phyloP scores from a whole-genome alignment of 768 basidiomycete genomes.

The Amanita pallidorosea region DNA sequence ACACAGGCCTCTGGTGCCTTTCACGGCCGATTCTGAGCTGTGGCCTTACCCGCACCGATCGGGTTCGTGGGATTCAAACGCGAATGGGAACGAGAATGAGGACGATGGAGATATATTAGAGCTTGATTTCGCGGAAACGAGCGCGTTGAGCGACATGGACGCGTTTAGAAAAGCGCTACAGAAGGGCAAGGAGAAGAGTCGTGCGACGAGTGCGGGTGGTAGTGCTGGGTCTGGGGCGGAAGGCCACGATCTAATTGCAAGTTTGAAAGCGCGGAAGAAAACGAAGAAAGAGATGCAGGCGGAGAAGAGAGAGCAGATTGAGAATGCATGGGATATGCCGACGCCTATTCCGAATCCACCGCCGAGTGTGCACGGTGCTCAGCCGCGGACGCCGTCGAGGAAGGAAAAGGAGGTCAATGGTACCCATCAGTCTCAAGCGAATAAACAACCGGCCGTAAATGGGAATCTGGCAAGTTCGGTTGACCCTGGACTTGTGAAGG shows the following conservation, averaged over 20 bases:
- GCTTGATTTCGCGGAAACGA: slow-evolving; percentile 66
- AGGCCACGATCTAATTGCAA: slow-evolving; percentile 13
- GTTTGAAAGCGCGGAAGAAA: slow-evolving; percentile 13
- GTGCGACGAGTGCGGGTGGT: neutral
- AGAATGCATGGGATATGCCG: slow-evolving; percentile 48
- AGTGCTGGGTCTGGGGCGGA: slow-evolving; percentile 10
- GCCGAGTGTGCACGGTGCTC: neutral
- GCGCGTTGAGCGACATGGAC: slow-evolving; percentile 58
- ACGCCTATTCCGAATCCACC: slow-evolving; percentile 2
- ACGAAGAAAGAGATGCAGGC: slow-evolving; percentile 12
- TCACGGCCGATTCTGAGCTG: slow-evolving; percentile 51
- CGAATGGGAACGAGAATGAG: slow-evolving; percentile 12
- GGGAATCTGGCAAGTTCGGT: slow-evolving; percentile 13
- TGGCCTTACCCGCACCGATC: slow-evolving; percentile 56
- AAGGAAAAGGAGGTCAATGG: neutral
- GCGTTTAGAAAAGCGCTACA: slow-evolving; percentile 34
- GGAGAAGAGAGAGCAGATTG: slow-evolving; percentile 38
- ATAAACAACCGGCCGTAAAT: slow-evolving; percentile 8
- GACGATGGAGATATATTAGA: slow-evolving; percentile 51
- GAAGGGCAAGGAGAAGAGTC: slow-evolving; percentile 1
- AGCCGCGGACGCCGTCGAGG: slow-evolving; percentile 1
- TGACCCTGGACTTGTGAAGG: slow-evolving; percentile 17
- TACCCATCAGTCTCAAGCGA: neutral
- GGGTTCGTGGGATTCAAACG: slow-evolving; percentile 11
- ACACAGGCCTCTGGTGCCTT: slow-evolving; percentile 42